phyloP scores from a whole-genome alignment of 768 basidiomycete genomes.

The Coprinellus aureogranulatus region DNA sequence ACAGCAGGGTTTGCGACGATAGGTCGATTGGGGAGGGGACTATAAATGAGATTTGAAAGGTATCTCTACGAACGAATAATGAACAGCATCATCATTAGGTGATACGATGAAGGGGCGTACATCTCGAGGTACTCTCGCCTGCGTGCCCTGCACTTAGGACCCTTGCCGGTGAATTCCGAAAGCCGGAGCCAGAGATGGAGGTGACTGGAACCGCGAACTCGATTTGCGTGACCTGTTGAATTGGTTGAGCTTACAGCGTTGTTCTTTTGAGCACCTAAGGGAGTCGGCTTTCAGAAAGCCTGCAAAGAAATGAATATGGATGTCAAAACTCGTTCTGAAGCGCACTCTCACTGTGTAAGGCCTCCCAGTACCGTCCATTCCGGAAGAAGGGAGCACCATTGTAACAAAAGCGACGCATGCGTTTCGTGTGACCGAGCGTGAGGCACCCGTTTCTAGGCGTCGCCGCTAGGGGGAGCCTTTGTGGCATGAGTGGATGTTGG shows the following conservation, averaged over 20 bases:
- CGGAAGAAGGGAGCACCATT: too few relatives aligned
- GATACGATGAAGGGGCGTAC: constrained; percentile 53
- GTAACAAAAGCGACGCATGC: too few relatives aligned
- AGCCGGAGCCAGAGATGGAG: constrained; percentile 45
- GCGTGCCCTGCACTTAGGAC: constrained; percentile 92
- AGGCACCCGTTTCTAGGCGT: too few relatives aligned
- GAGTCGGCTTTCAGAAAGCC: constrained; percentile 65
- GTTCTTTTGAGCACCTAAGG: constrained; percentile 57
- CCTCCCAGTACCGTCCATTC: too few relatives aligned
- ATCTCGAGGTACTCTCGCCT: constrained; percentile 98
- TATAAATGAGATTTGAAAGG: constrained; percentile 97
- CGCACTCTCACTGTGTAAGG: too few relatives aligned
- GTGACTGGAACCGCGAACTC: constrained; percentile 48
- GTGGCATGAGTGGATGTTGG: too few relatives aligned
- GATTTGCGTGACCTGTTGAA: constrained; percentile 55
- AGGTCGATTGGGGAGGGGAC: constrained; percentile 88
- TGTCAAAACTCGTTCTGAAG: too few relatives aligned
- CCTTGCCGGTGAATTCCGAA: constrained; percentile 82
- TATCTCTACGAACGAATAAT: constrained; percentile 70
- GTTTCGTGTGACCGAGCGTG: too few relatives aligned
- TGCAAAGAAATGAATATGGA: constrained; percentile 26
- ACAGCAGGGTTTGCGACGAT: constrained; percentile 65
- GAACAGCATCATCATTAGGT: too few relatives aligned
- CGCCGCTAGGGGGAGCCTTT: too few relatives aligned
- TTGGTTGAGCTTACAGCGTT: constrained; percentile 48